Percentiles rank a stretch among this genome's conserved stretches.
Conservation (phyloP, 2,329 filamentous ascomycete species). For the Sporothrix protearum region DNA sequence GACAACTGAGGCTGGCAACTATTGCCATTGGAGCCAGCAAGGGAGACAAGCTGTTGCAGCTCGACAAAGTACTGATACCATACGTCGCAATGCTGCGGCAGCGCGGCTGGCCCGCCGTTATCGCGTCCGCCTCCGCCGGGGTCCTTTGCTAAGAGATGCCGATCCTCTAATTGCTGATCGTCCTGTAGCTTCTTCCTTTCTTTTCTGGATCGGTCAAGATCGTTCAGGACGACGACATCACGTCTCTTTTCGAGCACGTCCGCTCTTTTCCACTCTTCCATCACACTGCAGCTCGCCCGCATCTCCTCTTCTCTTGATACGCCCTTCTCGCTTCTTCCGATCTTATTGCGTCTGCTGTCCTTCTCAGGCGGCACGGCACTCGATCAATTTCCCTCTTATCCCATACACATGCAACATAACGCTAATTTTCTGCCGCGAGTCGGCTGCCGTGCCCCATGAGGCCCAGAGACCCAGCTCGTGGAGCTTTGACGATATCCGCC, state of each 20-base stretch:
- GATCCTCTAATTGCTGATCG: neutral
- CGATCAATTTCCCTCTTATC: neutral
- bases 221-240: neutral
- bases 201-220: neutral
- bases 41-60: neutral
- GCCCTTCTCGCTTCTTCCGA: neutral
- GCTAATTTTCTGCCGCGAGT: slow-evolving; percentile 4
- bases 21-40: neutral
- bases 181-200: neutral
- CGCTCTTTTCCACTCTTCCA: neutral
- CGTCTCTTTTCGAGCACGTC: neutral
- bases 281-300: neutral
- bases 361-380: neutral
- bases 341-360: neutral
- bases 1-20: neutral
- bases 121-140: neutral
- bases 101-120: slow-evolving; percentile 1
- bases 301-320: neutral
- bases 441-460: slow-evolving; percentile 16
- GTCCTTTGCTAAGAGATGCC: neutral
- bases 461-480: neutral
- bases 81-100: neutral
- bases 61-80: neutral
- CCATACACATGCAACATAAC: slow-evolving; percentile 21
- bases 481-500: slow-evolving; percentile 16